Evolutionary conservation across 306 rosid species (phyloP).

Genomic region (Alnus glutinosa): DNA sequence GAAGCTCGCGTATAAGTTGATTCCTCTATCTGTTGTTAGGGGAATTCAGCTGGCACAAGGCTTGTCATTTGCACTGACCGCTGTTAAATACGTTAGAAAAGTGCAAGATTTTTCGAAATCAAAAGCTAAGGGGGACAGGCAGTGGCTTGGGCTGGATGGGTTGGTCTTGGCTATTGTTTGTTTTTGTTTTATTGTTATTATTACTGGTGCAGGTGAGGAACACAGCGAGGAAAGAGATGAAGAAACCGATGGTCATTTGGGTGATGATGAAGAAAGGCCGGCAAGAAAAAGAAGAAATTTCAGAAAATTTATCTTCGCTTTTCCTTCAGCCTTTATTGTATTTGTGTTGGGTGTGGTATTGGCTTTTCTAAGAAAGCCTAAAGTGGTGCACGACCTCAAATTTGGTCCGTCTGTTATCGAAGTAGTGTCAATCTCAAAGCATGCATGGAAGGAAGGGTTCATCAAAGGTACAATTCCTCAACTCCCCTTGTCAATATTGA

Average conservation of each 20-base stretch:
- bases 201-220: conserved; percentile 65
- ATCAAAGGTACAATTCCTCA: conserved; percentile 78
- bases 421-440: conserved; percentile 46
- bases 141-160: conserved; percentile 76
- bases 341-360: conserved; percentile 58
- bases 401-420: conserved; percentile 67
- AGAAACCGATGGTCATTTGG: neutral
- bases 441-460: conserved; percentile 75
- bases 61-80: conserved; percentile 65
- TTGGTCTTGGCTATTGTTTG: conserved; percentile 55
- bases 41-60: conserved; percentile 84
- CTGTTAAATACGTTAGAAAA: conserved; percentile 56
- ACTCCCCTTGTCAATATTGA: conserved; percentile 68
- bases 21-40: conserved; percentile 64
- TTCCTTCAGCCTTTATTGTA: conserved; percentile 72
- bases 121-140: conserved; percentile 36
- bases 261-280: conserved; percentile 4
- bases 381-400: conserved; percentile 45
- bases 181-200: conserved; percentile 52
- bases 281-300: neutral
- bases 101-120: conserved; percentile 58
- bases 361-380: conserved; percentile 57
- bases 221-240: neutral
- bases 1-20: conserved; percentile 50
- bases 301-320: conserved; percentile 41